Conservation (phyloP, 2,329 filamentous ascomycete species). For the Colletotrichum viniferum region DNA sequence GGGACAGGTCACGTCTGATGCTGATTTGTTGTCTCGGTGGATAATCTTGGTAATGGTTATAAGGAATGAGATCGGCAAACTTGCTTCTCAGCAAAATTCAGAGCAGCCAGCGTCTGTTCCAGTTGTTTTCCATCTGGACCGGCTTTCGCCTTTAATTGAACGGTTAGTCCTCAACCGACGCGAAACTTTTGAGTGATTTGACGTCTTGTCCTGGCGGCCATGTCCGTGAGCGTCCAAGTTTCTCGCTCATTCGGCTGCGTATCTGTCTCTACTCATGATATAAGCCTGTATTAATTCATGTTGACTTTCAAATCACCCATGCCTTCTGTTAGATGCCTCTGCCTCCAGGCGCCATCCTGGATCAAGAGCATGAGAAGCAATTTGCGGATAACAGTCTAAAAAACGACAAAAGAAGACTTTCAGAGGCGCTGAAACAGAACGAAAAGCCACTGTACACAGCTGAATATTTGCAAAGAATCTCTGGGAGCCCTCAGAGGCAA, state of each 20-base stretch:
- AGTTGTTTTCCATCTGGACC: not conserved
- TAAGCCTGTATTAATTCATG: not conserved
- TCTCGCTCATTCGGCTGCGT: not conserved
- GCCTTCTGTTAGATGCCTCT: no score
- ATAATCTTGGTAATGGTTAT: not conserved
- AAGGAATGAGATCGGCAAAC: no score
- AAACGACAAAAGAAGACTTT: no score
- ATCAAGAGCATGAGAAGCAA: no score
- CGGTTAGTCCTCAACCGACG: not conserved
- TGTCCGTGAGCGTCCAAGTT: not conserved
- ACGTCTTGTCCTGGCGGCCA: not conserved
- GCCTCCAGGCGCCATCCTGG: no score
- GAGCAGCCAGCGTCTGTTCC: fast-evolving
- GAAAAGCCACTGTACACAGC: no score
- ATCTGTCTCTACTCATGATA: not conserved
- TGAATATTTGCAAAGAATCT: no score
- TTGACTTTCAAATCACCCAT: no score
- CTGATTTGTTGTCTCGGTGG: not conserved
- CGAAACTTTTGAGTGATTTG: not conserved
- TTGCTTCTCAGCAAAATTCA: no score
- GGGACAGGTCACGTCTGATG: not conserved
- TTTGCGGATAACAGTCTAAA: no score
- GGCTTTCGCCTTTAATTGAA: not conserved
- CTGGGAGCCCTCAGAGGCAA: no score
- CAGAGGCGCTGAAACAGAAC: no score